Percentiles rank a stretch among this genome's conserved stretches.
These are phyloP conservation scores for Penicillium sp. DNA, from an alignment of 2,329 filamentous ascomycete genomes.

Conservation along the genomic window DNA sequence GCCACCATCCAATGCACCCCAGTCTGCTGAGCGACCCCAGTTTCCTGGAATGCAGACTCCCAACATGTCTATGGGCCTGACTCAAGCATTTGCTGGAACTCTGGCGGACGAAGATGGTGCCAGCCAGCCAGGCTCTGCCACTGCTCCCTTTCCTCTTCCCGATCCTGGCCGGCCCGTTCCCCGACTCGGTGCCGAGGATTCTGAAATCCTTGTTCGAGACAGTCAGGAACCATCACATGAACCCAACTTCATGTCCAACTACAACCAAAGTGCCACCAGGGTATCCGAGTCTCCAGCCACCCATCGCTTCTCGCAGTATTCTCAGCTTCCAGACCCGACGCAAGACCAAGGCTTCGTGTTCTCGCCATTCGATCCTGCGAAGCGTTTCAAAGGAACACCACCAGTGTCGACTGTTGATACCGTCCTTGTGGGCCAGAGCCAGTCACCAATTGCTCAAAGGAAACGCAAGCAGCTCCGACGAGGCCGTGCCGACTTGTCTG, in stretches of 20 bases:
- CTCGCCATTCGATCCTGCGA: slow-evolving; percentile 63
- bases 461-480: slow-evolving; percentile 54
- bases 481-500: slow-evolving; percentile 43
- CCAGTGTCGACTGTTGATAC: slow-evolving; percentile 66
- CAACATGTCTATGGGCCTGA: slow-evolving; percentile 60
- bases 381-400: slow-evolving; percentile 60
- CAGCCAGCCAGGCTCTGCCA: slow-evolving; percentile 47
- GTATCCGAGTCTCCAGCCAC: slow-evolving; percentile 35
- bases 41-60: slow-evolving; percentile 61
- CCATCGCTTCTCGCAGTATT: slow-evolving; percentile 55
- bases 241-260: slow-evolving; percentile 43
- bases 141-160: slow-evolving; percentile 45
- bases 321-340: slow-evolving; percentile 67
- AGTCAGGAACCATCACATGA: slow-evolving; percentile 48
- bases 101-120: slow-evolving; percentile 60
- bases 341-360: slow-evolving; percentile 74
- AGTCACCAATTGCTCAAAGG: slow-evolving; percentile 61
- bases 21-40: slow-evolving; percentile 46
- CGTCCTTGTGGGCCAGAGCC: slow-evolving; percentile 50
- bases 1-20: slow-evolving; percentile 24
- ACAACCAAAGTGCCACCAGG: slow-evolving; percentile 30
- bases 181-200: slow-evolving; percentile 56
- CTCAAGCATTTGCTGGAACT: slow-evolving; percentile 85
- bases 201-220: slow-evolving; percentile 56
- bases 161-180: slow-evolving; percentile 55